phyloP scores from a whole-genome alignment of 441 rosid species.

The Manihot esculenta region DNA sequence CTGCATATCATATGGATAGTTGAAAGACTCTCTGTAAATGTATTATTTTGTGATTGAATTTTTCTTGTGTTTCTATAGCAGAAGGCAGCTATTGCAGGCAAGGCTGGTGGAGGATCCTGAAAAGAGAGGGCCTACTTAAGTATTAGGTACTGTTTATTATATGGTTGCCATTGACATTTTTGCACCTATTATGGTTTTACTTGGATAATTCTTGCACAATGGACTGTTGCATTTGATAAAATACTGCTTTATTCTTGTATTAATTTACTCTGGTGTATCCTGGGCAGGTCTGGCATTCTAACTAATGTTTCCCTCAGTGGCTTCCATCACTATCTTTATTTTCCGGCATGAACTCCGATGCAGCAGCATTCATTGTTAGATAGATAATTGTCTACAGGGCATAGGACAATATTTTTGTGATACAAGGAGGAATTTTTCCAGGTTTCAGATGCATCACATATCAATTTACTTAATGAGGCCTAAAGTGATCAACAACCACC shows the following conservation, averaged over 20 bases:
- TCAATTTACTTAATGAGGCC: slow-evolving; percentile 45
- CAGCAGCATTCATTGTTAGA: slow-evolving; percentile 18
- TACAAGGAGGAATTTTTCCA: not conserved
- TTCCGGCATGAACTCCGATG: slow-evolving; percentile 34
- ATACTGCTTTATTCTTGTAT: not conserved
- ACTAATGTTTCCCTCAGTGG: slow-evolving; percentile 39
- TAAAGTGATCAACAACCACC: slow-evolving; percentile 42
- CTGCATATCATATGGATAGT: slow-evolving; percentile 8
- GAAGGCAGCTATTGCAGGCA: slow-evolving; percentile 67
- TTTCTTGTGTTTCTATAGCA: slow-evolving; percentile 25
- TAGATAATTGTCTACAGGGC: slow-evolving; percentile 12
- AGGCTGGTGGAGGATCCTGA: slow-evolving; percentile 60
- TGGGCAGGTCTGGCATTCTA: slow-evolving; percentile 59
- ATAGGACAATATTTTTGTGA: slow-evolving; percentile 18
- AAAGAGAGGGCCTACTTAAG: slow-evolving; percentile 23
- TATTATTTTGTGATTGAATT: slow-evolving; percentile 18
- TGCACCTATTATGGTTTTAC: not conserved
- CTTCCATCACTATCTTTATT: slow-evolving; percentile 38
- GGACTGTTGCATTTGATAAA: not conserved
- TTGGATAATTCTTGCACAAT: not conserved
- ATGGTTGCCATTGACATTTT: not conserved
- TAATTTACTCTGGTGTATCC: slow-evolving; percentile 16
- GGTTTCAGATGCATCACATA: slow-evolving; percentile 12
- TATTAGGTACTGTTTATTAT: slow-evolving; percentile 33
- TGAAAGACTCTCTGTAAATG: not conserved